Conservation (phyloP, 2,329 filamentous ascomycete species). For the Blastomyces gilchristii region DNA sequence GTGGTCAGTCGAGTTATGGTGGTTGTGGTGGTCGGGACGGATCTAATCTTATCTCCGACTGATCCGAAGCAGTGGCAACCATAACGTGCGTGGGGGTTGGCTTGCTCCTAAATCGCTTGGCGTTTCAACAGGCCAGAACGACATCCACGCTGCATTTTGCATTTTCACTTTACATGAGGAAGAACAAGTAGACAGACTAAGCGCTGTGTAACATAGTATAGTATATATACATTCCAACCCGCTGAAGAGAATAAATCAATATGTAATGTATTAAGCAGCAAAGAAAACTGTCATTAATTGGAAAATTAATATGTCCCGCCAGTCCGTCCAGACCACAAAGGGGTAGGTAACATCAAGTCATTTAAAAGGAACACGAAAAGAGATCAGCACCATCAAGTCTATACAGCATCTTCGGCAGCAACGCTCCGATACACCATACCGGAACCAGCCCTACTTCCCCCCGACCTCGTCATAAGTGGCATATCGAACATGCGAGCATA, state of each 20-base stretch:
- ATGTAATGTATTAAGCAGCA: not conserved
- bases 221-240: not conserved
- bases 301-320: not conserved
- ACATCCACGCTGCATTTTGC: not conserved
- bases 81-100: too few relatives aligned
- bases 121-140: not conserved
- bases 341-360: not conserved
- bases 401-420: slow-evolving; percentile 27
- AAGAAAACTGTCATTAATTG: not conserved
- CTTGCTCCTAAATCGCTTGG: too few relatives aligned
- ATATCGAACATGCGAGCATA: slow-evolving; percentile 86
- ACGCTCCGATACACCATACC: slow-evolving; percentile 50
- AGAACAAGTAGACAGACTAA: not conserved
- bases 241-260: not conserved
- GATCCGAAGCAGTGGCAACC: slow-evolving; percentile 1
- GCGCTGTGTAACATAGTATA: not conserved
- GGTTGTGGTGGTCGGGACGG: slow-evolving; percentile 3
- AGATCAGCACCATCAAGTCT: slow-evolving; percentile 8
- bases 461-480: slow-evolving; percentile 53
- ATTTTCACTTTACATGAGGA: not conserved
- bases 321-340: not conserved
- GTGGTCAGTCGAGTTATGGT: too few relatives aligned
- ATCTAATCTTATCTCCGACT: slow-evolving; percentile 14
- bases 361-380: not conserved
- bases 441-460: slow-evolving; percentile 32